Evolutionary conservation across 331 rosid species (phyloP), one percentile per base, ranked within the genome.

Genomic region (Phaseolus coccineus): DNA sequence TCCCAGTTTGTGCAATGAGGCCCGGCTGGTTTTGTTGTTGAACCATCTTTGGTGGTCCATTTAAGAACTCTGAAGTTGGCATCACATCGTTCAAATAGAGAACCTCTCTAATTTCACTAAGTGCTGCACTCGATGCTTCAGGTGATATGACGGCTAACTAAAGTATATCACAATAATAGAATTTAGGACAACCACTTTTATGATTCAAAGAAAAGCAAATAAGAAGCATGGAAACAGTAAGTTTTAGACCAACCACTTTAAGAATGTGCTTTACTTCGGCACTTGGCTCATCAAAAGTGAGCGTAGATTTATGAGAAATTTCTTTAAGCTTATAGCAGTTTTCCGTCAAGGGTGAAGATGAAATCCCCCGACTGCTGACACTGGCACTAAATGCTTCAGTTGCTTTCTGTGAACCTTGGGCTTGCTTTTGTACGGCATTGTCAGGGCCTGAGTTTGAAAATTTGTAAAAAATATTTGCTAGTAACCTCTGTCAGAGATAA

Each of bases 231-330:
- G 24, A 61, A 40, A 56, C 2, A 15, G 48, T 12, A 58, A 81
- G 62, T 65, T 82, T 69, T 59, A 48, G 76, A 75, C 87, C 19
- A 46, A 85, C 91, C 86, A 56, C 71, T 48, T 81, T 67, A 66
- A 85, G 13, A 39, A 85, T 61, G 37, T 24, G 74, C 69, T 85
- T 84, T 56, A 83, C 44, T 59, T 85, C 85, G 67, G 73, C 6
- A 14, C 69, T 72, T 35, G 76, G 30, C 59, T 72, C 76, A 50
- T 67, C 81, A 67, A 71, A 33, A 61, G 8, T 64, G 14, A 30
- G 24, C 3, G 35, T 19, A 62, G 71, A 13, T 44, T 77, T 53
- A 71, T 33, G 48, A 28, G 61, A 61, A 61, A 75, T 3, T 66
- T 70, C 73, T 75, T 76, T 39, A 8, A n/a, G 37, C 44, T 70